Conservation (phyloP, 129 eudicot species). For the Flaveria brownii region DNA sequence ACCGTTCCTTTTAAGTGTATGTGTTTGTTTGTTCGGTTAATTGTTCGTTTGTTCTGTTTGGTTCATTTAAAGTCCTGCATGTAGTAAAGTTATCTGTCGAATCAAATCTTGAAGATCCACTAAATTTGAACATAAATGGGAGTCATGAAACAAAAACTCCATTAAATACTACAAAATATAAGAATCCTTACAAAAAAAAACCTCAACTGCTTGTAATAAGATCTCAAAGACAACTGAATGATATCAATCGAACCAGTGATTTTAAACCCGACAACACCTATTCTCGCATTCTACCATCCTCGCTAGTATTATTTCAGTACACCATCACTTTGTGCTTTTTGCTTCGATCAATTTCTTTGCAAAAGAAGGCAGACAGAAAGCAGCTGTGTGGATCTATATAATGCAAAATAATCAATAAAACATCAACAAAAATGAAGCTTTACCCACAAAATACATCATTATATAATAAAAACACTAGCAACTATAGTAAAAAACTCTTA, state of each 20-base stretch:
- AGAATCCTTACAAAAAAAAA: background rate
- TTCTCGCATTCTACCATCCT: constrained; percentile 16
- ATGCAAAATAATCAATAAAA: background rate
- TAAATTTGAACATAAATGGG: background rate
- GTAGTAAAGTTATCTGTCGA: too few species aligned
- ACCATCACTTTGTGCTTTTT: constrained; percentile 43
- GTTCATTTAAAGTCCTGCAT: too few species aligned
- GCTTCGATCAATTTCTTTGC: constrained; percentile 78
- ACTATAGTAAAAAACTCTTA: too few species aligned
- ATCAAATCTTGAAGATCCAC: background rate
- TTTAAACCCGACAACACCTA: constrained; percentile 18
- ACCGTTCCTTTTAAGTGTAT: too few species aligned
- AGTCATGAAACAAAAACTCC: background rate
- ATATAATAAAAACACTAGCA: background rate
- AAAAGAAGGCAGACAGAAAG: constrained; percentile 89
- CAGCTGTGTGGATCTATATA: constrained; percentile 73
- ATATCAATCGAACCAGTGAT: background rate
- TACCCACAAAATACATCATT: background rate
- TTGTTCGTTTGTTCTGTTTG: too few species aligned
- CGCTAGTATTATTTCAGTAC: background rate
- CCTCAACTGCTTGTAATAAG: constrained; percentile 24
- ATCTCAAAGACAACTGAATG: constrained; percentile 3
- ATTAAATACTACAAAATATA: constrained; percentile 5
- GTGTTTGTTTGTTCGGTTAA: too few species aligned
- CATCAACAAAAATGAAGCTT: background rate